Evolutionary conservation across 179 eudicot genomes (phyloP).

Genomic region (Camellia oleifera): DNA sequence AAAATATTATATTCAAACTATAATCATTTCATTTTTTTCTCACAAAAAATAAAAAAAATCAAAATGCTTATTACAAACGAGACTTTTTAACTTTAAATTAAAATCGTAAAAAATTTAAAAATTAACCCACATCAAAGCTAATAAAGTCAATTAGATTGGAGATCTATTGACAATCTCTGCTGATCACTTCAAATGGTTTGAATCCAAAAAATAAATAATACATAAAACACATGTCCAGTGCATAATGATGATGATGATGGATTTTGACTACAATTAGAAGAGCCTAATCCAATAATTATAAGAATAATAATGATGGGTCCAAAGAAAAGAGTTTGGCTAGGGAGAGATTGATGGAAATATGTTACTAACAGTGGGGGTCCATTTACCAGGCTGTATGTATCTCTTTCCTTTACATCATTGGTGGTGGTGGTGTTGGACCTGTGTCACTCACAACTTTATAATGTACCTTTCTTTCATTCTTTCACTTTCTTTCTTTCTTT

Average conservation of each 20-base stretch:
- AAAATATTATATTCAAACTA: too few relatives aligned
- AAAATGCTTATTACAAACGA: too few relatives aligned
- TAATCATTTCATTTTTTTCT: too few relatives aligned
- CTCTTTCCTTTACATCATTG: not conserved
- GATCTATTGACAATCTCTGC: not conserved
- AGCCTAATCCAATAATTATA: not conserved
- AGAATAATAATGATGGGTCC: not conserved
- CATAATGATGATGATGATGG: constrained; percentile 1
- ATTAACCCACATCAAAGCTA: too few relatives aligned
- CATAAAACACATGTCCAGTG: not conserved
- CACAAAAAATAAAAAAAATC: too few relatives aligned
- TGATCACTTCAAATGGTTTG: not conserved
- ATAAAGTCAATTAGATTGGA: not conserved
- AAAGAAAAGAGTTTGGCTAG: not conserved
- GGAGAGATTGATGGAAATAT: constrained; percentile 25
- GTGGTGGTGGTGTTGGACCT: too few relatives aligned
- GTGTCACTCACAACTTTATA: not conserved
- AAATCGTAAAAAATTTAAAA: too few relatives aligned
- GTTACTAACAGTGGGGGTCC: constrained; percentile 18
- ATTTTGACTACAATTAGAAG: not conserved
- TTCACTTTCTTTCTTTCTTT: constrained; percentile 36
- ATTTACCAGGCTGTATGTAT: constrained; percentile 30
- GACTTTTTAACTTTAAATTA: too few relatives aligned
- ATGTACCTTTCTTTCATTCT: constrained; percentile 9
- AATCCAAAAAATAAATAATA: not conserved